Base-by-base conservation (phyloP, 1,139 yeast genomes). In the Magnusiomyces fungicola region DNA sequence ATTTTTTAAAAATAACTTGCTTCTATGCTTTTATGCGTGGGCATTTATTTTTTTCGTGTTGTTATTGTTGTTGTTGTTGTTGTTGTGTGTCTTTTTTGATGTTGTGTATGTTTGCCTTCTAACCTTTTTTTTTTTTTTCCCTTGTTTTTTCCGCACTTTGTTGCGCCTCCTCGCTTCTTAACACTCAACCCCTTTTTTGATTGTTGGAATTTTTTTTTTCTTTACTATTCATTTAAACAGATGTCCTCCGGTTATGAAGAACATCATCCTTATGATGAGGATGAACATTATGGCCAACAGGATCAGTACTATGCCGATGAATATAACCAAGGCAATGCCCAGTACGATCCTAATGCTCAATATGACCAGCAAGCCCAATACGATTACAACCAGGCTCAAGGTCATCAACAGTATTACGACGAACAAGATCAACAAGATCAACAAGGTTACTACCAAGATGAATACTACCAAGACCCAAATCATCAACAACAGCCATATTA, bases 401-500 rank as follows among this genome's bases (percentile, higher is more conserved):
- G 48, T 22, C 55, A 58, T 48, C 54, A 60, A 43, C 64, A 65
- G 37, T 61, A 65, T 49, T 60, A 64, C 46, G 65, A 64, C 39
- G 60, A 57, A 16, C 51, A 38, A 34, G 51, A 25, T 19, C 49
- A 55, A 43, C 46, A 54, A 38, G 59, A 56, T 50, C 63, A 61
- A 52, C 44, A 52, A 45, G 52, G 55, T 25, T 54, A 57, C 40
- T 60, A 55, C 49, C 56, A 59, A 45, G 59, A 58, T 43, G 60
- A 59, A 30, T 56, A 58, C 48, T 56, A 62, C 50, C 59, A 53
- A 36, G 65, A 64, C 47, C 67, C 62, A 33, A 58, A 62, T 41
- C 61, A 60, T 43, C 60, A 64, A 39, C 63, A 65, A 50, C 65
- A 64, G 43, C 66, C 64, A 50, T 63, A 65, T 50, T 57, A 34